Evolutionary conservation across 2,329 filamentous ascomycete species (phyloP), one percentile per base, ranked within the genome.

Genomic region (Cercospora zeina): DNA sequence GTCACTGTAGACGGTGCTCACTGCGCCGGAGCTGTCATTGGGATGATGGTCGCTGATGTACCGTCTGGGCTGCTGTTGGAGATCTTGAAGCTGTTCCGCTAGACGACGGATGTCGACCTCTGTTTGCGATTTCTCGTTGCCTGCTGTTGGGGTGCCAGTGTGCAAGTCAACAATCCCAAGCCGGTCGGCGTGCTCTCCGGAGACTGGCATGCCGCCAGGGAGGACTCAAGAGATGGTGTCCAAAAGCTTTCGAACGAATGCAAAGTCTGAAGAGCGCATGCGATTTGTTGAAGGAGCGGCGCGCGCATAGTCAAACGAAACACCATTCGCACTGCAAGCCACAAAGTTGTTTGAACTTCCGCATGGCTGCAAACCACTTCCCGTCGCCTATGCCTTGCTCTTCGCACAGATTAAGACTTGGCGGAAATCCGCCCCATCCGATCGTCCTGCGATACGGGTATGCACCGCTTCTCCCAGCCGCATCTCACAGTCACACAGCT

Each of bases 1-100:
- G 39, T 65, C 63, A 16, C 63, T 65, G 30, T 60, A 54, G 27
- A 55, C 54, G 49, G 59, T 54, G 47, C 63, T 65, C 30, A 61
- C 62, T 14, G 61, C 55, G 30, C 45, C 57, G 34, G 62, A 58
- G 57, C 63, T 58, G 27, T 60, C 56, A 36, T 47, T 37, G 36
- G 45, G 31, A 54, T 59, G 54, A 16, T 63, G 61, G 34, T 61
- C 53, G 16, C 39, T 45, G 34, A 63, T 39, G 42, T 57, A 63
- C 19, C 54, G 58, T 51, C 54, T 59, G 33, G 64, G 61, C 14
- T 49, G 57, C 11, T 50, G 61, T 31, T 62, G 54, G 7, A 65
- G 45, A 27, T 61, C 55, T 54, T 59, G 64, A n/a, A 65, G 50
- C 50, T 65, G 64, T 21, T 51, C 61, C 34, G 58, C 54, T 21